Percentiles rank a stretch among this genome's conserved stretches.
phyloP scores from a whole-genome alignment of 2,329 filamentous ascomycete species.

The Colletotrichum tabaci region DNA sequence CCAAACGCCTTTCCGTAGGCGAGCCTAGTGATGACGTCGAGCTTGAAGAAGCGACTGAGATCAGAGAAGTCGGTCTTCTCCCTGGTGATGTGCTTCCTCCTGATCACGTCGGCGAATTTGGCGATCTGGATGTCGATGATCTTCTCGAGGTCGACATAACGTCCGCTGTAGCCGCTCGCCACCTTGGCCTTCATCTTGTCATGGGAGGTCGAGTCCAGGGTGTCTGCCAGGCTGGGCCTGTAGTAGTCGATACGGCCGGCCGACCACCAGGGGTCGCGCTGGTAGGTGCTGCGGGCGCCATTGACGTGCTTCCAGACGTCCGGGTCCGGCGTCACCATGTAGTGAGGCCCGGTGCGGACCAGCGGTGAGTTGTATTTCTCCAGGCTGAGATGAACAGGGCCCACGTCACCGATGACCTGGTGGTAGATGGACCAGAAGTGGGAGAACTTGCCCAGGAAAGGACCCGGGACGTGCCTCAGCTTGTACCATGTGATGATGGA shows the following conservation, averaged over 20 bases:
- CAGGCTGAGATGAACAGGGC: neutral
- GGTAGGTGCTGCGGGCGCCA: slow-evolving; percentile 8
- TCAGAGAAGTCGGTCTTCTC: slow-evolving; percentile 53
- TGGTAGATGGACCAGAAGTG: slow-evolving; percentile 13
- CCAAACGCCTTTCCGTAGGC: slow-evolving; percentile 63
- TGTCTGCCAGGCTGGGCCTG: neutral
- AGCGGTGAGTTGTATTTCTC: slow-evolving; percentile 2
- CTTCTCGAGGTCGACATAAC: neutral
- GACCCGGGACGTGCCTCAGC: slow-evolving; percentile 10
- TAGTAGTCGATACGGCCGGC: neutral
- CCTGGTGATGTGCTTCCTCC: slow-evolving; percentile 19
- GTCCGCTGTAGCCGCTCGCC: slow-evolving; percentile 11
- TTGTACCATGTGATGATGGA: slow-evolving; percentile 38
- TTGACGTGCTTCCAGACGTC: slow-evolving; percentile 2
- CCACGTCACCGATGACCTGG: neutral
- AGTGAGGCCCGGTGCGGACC: slow-evolving; percentile 2
- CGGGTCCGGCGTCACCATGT: neutral
- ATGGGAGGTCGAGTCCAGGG: neutral
- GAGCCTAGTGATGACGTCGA: slow-evolving; percentile 65
- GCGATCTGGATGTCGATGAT: neutral
- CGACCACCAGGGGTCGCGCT: slow-evolving; percentile 1
- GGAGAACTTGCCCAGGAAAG: slow-evolving; percentile 6
- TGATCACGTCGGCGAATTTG: slow-evolving; percentile 7
- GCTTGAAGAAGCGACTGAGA: slow-evolving; percentile 61
- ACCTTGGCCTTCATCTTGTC: neutral